Evolutionary conservation across 176 grass and related monocot genomes (phyloP).

Genomic region (Saccharum spontaneum): DNA sequence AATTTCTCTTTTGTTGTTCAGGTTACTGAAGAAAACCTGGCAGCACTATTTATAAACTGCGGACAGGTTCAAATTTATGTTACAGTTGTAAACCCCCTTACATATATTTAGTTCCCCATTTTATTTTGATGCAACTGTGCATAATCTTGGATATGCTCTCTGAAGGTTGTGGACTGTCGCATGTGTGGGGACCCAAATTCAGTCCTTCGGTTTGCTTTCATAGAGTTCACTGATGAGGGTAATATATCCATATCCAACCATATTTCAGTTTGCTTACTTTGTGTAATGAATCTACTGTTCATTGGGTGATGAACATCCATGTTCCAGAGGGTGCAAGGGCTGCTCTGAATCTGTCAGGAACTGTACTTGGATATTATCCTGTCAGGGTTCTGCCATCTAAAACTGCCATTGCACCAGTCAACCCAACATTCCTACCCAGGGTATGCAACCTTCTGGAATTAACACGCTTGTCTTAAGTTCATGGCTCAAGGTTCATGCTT

Average conservation of each 20-base stretch:
- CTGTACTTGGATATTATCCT: constrained; percentile 95
- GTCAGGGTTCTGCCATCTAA: constrained; percentile 98
- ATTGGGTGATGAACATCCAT: constrained; percentile 30
- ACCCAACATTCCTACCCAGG: constrained; percentile 91
- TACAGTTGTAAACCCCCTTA: background rate
- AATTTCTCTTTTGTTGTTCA: constrained; percentile 40
- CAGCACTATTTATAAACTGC: constrained; percentile 89
- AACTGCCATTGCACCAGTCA: constrained; percentile 97
- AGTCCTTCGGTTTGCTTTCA: constrained; percentile 98
- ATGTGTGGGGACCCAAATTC: constrained; percentile 99
- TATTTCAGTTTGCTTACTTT: constrained; percentile 25
- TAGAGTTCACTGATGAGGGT: constrained; percentile 99
- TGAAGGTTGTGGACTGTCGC: constrained; percentile 96
- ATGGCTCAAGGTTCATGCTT: background rate
- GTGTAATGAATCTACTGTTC: background rate
- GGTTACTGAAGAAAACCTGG: constrained; percentile 98
- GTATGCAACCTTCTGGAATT: constrained; percentile 46
- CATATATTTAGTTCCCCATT: constrained; percentile 10
- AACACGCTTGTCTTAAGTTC: constrained; percentile 2
- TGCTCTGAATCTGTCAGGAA: constrained; percentile 86
- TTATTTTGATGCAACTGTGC: background rate
- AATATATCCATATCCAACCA: constrained; percentile 30
- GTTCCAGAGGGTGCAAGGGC: constrained; percentile 78
- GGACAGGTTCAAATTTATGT: constrained; percentile 55
- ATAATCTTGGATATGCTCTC: constrained; percentile 16